Conservation (phyloP, 1,284 basidiomycete genomes). For the Coniferiporia weirii region DNA sequence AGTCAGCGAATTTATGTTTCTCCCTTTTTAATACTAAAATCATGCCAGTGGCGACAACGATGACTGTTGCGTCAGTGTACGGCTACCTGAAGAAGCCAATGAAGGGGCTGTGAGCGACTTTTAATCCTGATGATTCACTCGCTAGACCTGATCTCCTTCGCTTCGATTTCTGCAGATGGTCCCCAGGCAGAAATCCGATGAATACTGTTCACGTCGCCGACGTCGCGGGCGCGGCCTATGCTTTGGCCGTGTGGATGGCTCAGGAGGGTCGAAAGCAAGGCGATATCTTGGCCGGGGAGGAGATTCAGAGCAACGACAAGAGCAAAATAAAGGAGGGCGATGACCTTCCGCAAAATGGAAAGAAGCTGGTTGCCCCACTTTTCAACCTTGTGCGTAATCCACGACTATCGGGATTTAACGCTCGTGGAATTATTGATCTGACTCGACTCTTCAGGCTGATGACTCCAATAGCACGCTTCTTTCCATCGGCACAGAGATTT, state of each 20-base stretch:
- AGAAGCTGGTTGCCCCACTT: conserved; percentile 63
- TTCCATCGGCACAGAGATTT: conserved; percentile 67
- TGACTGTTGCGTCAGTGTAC: conserved; percentile 80
- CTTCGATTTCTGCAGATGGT: conserved; percentile 44
- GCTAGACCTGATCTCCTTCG: conserved; percentile 2
- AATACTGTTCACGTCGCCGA: conserved; percentile 80
- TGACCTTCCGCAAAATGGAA: conserved; percentile 48
- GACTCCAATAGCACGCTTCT: conserved; percentile 74
- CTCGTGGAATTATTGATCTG: background rate
- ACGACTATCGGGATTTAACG: background rate
- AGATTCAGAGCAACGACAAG: conserved; percentile 66
- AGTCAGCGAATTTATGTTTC: conserved; percentile 25
- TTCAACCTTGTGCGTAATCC: conserved; percentile 67
- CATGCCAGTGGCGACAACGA: conserved; percentile 53
- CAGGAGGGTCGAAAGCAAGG: conserved; percentile 58
- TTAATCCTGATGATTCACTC: conserved; percentile 14
- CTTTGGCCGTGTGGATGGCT: conserved; percentile 71
- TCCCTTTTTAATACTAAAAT: conserved; percentile 4
- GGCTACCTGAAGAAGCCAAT: conserved; percentile 80
- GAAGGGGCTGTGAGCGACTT: conserved; percentile 66
- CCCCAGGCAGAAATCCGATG: conserved; percentile 73
- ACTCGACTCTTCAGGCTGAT: conserved; percentile 51
- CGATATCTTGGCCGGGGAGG: conserved; percentile 58
- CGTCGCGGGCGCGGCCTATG: conserved; percentile 70
- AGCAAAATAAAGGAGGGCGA: conserved; percentile 56